Conservation (phyloP, 169 alveolate genomes). For the Cystoisospora suis region DNA sequence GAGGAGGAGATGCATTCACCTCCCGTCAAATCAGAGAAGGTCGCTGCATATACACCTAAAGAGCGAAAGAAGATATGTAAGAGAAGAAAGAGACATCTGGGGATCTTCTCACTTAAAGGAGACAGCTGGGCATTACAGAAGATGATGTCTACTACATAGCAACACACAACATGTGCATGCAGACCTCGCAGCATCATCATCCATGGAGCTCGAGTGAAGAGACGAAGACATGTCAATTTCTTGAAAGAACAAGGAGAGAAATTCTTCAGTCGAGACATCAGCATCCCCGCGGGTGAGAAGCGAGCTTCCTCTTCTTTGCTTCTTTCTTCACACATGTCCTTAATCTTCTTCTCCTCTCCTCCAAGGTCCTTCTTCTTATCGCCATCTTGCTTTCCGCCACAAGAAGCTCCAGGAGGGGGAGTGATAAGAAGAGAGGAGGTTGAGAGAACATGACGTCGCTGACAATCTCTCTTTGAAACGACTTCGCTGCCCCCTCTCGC, state of each 20-base stretch:
- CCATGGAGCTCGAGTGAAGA: no score
- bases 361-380: neutral
- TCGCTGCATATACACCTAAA: neutral
- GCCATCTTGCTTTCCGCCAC: neutral
- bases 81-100: neutral
- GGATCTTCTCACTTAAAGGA: neutral
- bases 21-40: neutral
- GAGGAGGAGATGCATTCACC: neutral
- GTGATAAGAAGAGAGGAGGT: no score
- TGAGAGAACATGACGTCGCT: no score
- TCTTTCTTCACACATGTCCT: neutral
- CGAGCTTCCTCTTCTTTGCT: neutral
- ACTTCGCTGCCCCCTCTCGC: neutral
- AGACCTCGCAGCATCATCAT: neutral
- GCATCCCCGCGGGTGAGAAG: no score
- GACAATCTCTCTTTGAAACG: neutral
- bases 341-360: neutral
- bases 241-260: no score
- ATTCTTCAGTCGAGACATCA: no score
- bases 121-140: constrained; percentile 25
- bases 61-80: neutral
- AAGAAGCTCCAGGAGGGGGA: no score
- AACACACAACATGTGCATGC: neutral
- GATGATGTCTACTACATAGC: neutral
- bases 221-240: no score